Conservation (phyloP, 1,284 basidiomycete genomes). For the Ustilago crameri region DNA sequence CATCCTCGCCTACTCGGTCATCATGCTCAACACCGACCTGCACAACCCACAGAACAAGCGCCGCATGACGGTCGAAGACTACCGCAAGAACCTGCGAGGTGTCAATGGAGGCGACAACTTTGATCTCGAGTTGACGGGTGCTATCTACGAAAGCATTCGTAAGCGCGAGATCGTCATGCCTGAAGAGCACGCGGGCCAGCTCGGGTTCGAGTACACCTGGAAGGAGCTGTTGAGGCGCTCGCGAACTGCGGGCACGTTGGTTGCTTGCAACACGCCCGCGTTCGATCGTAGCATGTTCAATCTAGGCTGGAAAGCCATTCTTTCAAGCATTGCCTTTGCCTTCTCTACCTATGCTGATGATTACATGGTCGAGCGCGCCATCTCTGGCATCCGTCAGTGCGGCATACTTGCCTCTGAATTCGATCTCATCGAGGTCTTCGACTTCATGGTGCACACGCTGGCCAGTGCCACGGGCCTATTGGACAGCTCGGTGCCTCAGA, state of each 20-base stretch:
- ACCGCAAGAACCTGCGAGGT: constrained; percentile 88
- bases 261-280: constrained; percentile 79
- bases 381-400: constrained; percentile 94
- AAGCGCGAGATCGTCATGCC: constrained; percentile 97
- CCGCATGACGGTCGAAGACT: constrained; percentile 96
- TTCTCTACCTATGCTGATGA: constrained; percentile 97
- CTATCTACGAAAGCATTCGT: constrained; percentile 92
- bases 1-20: constrained; percentile 93
- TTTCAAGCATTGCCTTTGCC: constrained; percentile 73
- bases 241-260: constrained; percentile 81
- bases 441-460: constrained; percentile 91
- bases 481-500: constrained; percentile 53
- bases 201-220: constrained; percentile 99
- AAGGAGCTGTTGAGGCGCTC: constrained; percentile 89
- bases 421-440: constrained; percentile 91
- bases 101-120: constrained; percentile 91
- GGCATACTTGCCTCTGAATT: constrained; percentile 91
- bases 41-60: constrained; percentile 99
- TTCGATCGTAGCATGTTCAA: constrained; percentile 96
- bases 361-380: constrained; percentile 91
- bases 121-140: constrained; percentile 82
- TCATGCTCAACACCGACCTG: constrained; percentile 97
- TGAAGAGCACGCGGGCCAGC: constrained; percentile 94
- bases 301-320: constrained; percentile 87
- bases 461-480: constrained; percentile 59